These are phyloP conservation scores for Omphalotus guepiniiformis DNA, from an alignment of 768 basidiomycete genomes.

Conservation along the genomic window DNA sequence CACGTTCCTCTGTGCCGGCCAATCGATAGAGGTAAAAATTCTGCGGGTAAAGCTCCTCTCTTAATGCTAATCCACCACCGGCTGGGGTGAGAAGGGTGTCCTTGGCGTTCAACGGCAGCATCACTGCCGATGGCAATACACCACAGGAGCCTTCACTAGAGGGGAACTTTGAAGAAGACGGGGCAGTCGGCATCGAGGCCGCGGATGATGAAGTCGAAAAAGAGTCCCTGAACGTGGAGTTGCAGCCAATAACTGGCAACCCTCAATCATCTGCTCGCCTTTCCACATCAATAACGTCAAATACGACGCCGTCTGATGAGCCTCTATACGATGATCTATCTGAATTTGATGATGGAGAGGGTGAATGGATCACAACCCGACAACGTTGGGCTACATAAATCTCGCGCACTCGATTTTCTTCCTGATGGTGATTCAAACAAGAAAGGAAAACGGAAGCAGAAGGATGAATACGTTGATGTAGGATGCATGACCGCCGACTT, in stretches of 20 bases:
- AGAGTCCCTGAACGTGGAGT: slow-evolving; percentile 41
- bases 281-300: slow-evolving; percentile 16
- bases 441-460: slow-evolving; percentile 33
- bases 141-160: slow-evolving; percentile 11
- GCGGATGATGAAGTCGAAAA: slow-evolving; percentile 15
- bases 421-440: slow-evolving; percentile 42
- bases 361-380: slow-evolving; percentile 96
- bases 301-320: slow-evolving; percentile 19
- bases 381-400: slow-evolving; percentile 84
- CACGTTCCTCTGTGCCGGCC: slow-evolving; percentile 87
- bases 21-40: slow-evolving; percentile 81
- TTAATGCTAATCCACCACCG: slow-evolving; percentile 89
- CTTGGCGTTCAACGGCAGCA: slow-evolving; percentile 5
- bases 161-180: slow-evolving; percentile 14
- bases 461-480: slow-evolving; percentile 44
- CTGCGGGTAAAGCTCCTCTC: slow-evolving; percentile 78
- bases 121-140: slow-evolving; percentile 10
- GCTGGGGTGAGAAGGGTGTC: slow-evolving; percentile 77
- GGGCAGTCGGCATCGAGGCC: slow-evolving; percentile 14
- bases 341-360: slow-evolving; percentile 77
- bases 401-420: slow-evolving; percentile 78
- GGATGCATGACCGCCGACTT: slow-evolving; percentile 99
- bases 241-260: slow-evolving; percentile 28
- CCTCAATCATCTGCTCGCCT: slow-evolving; percentile 7
- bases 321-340: slow-evolving; percentile 73